These are phyloP conservation scores for Hymenoscyphus fructigenus DNA, from an alignment of 2,329 filamentous ascomycete genomes.

Conservation along the genomic window DNA sequence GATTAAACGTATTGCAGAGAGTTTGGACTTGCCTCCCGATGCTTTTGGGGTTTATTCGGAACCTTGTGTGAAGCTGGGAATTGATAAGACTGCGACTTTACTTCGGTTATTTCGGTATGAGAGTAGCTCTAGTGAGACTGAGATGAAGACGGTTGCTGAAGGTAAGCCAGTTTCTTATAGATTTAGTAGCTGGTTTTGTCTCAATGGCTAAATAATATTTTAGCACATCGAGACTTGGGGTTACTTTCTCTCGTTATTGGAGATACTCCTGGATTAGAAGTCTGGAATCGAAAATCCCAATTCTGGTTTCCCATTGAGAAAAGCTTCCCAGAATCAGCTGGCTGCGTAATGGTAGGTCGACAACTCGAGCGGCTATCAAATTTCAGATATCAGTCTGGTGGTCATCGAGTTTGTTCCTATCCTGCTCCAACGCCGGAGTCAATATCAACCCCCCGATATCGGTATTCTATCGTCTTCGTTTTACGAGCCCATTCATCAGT, in stretches of 20 bases:
- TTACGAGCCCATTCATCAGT: conserved; percentile 28
- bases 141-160: conserved; percentile 29
- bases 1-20: conserved; percentile 24
- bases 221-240: conserved; percentile 31
- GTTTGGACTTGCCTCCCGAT: conserved; percentile 26
- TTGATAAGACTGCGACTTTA: conserved; percentile 27
- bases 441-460: conserved; percentile 7
- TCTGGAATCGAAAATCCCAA: conserved; percentile 21
- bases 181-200: not conserved
- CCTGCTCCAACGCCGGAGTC: not conserved
- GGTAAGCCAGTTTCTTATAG: conserved; percentile 17
- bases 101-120: conserved; percentile 33
- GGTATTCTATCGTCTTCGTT: conserved; percentile 34
- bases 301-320: conserved; percentile 28
- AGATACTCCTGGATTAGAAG: conserved; percentile 32
- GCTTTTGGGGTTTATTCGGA: conserved; percentile 27
- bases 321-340: conserved; percentile 19
- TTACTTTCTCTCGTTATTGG: conserved; percentile 31
- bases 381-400: conserved; percentile 25
- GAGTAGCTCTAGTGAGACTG: conserved; percentile 14
- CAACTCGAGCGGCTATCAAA: conserved; percentile 30
- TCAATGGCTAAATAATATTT: not conserved
- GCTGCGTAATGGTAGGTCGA: conserved; percentile 27
- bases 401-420: conserved; percentile 29
- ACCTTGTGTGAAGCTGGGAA: conserved; percentile 21